phyloP scores from a whole-genome alignment of 2,329 filamentous ascomycete species.

The Xylaria sp. region DNA sequence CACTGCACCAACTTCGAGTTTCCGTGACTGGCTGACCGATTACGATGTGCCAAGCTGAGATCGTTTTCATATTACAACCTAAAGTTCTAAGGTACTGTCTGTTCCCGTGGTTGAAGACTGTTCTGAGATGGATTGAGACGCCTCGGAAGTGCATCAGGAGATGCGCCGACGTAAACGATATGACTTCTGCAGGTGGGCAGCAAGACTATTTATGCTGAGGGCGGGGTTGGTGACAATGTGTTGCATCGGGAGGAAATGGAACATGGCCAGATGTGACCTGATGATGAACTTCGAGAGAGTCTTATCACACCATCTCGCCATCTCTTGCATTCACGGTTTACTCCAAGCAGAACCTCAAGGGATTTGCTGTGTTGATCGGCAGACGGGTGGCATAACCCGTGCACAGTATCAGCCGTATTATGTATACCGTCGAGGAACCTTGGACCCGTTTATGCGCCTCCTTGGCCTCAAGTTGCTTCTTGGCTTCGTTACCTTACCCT shows the following conservation, averaged over 20 bases:
- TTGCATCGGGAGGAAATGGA: constrained; percentile 11
- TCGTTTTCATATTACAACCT: not conserved
- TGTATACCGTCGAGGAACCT: constrained; percentile 18
- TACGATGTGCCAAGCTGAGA: not conserved
- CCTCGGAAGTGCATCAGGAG: not conserved
- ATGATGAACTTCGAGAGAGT: constrained; percentile 8
- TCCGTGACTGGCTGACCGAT: not conserved
- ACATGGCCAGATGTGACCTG: constrained; percentile 18
- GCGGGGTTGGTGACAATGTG: constrained; percentile 15
- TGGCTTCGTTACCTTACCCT: constrained; percentile 13
- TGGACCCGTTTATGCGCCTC: constrained; percentile 6
- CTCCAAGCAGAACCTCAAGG: constrained; percentile 17
- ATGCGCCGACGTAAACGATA: constrained; percentile 7
- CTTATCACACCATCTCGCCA: constrained; percentile 28
- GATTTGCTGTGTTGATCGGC: constrained; percentile 27
- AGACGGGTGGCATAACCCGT: constrained; percentile 18
- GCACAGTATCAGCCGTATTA: constrained; percentile 3
- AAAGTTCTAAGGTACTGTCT: not conserved
- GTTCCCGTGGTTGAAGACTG: not conserved
- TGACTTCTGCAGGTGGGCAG: constrained; percentile 17
- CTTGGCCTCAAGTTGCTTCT: too few relatives aligned
- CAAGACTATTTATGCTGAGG: constrained; percentile 29
- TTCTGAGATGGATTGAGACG: not conserved
- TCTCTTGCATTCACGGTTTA: constrained; percentile 20
- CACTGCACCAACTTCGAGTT: not conserved